These are phyloP conservation scores for Ceratocystiopsis minuta DNA, from an alignment of 2,329 filamentous ascomycete genomes.

Conservation along the genomic window DNA sequence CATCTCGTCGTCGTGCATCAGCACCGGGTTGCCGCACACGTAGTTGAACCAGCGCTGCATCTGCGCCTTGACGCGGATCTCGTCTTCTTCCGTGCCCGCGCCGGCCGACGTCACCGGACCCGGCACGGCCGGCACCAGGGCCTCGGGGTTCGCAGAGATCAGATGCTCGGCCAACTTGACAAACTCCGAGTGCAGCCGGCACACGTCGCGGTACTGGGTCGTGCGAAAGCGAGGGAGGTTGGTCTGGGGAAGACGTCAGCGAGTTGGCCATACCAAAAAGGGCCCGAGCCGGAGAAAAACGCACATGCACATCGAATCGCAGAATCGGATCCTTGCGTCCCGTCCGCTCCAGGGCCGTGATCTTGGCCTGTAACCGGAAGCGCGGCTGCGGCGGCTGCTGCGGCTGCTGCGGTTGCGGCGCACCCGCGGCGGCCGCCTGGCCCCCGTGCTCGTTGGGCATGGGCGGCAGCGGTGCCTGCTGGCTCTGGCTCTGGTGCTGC, in stretches of 20 bases:
- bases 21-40: slow-evolving; percentile 76
- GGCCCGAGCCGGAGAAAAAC: not conserved
- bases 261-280: not conserved
- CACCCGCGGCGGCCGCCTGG: not conserved
- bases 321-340: slow-evolving; percentile 92
- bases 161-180: slow-evolving; percentile 90
- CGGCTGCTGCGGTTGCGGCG: slow-evolving; percentile 26
- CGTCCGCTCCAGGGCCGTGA: slow-evolving; percentile 79
- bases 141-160: slow-evolving; percentile 93
- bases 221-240: slow-evolving; percentile 97
- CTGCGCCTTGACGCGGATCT: slow-evolving; percentile 68
- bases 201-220: slow-evolving; percentile 93
- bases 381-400: slow-evolving; percentile 45
- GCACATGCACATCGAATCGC: slow-evolving; percentile 89
- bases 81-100: slow-evolving; percentile 90
- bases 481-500: slow-evolving; percentile 5
- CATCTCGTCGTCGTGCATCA: slow-evolving; percentile 94
- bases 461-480: slow-evolving; percentile 4
- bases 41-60: slow-evolving; percentile 93
- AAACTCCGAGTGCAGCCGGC: slow-evolving; percentile 89
- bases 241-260: slow-evolving; percentile 46
- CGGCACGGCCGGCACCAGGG: slow-evolving; percentile 82
- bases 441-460: not conserved
- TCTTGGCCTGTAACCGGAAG: slow-evolving; percentile 83
- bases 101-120: slow-evolving; percentile 89